Conservation (phyloP, 2,329 filamentous ascomycete species). For the Apiospora saccharicola region DNA sequence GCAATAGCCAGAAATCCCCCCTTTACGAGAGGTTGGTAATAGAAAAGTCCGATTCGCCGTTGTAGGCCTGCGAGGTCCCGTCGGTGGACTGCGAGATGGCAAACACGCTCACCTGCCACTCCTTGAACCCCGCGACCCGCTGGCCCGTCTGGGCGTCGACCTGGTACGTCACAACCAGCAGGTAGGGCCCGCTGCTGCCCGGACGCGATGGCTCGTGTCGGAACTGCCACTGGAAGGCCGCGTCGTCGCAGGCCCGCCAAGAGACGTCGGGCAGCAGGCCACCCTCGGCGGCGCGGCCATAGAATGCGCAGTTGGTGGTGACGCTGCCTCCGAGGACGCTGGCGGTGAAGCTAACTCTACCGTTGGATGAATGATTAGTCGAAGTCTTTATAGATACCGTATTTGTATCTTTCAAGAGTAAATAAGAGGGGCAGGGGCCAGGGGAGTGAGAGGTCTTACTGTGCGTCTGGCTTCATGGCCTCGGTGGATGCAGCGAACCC, state of each 20-base stretch:
- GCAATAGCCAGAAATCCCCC: neutral
- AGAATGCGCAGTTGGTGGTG: slow-evolving; percentile 34
- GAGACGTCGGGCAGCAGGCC: slow-evolving; percentile 32
- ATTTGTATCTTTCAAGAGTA: neutral
- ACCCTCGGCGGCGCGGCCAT: slow-evolving; percentile 31
- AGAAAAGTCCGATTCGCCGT: neutral
- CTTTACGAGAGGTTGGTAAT: neutral
- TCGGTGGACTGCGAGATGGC: slow-evolving; percentile 22
- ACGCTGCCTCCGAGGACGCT: slow-evolving; percentile 28
- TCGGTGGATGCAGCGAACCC: neutral
- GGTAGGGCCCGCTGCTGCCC: slow-evolving; percentile 34
- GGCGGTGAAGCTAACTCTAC: slow-evolving; percentile 35
- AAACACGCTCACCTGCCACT: slow-evolving; percentile 37
- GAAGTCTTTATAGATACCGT: neutral
- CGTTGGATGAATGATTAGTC: neutral
- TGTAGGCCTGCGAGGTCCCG: neutral
- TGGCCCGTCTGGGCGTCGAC: slow-evolving; percentile 26
- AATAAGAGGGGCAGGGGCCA: neutral
- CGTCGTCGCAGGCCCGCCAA: slow-evolving; percentile 33
- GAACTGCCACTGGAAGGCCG: slow-evolving; percentile 37
- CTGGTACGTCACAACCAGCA: slow-evolving; percentile 35
- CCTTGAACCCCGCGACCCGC: slow-evolving; percentile 34
- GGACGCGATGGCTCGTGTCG: slow-evolving; percentile 37
- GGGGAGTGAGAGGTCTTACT: neutral
- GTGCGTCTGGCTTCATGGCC: neutral